Evolutionary conservation across 768 basidiomycete genomes (phyloP), one percentile per base, ranked within the genome.

Genomic region (Tricholoma terreum): DNA sequence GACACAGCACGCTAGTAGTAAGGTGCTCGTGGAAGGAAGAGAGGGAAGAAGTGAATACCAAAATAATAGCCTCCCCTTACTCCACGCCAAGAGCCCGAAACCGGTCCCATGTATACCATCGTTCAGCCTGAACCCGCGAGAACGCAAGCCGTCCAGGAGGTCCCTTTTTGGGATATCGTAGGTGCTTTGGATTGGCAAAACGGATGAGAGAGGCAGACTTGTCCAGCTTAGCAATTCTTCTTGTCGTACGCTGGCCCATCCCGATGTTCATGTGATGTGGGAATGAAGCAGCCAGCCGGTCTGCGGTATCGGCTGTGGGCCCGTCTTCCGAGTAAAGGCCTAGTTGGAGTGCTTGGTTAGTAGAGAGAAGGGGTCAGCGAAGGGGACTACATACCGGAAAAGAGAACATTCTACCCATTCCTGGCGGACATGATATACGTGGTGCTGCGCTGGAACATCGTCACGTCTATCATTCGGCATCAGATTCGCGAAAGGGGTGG

Each of bases 1-100:
- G 14, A n/a, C 7, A 30, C 12, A 2, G 33, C 3, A 60, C 14
- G 24, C 3, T 27, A n/a, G 24, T 6, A 27, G 6, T 27, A 27
- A 6, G 24, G 24, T 27, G 24, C n/a, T 15, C 11, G 14, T 12
- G 24, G 17, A 31, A 15, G 19, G 24, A 43, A 30, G 34, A 45
- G 19, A n/a, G 24, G 17, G 17, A 15, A 12, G 24, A 43, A 30
- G 34, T 34, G 19, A 7, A 12, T 7, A 82, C 87, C 86, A 1
- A 88, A 71, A 69, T 90, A 90, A 67, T 85, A 89, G 6, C 89
- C 86, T 22, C 86, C 71, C 82, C 42, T 75, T 75, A 7, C 65
- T 67, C 67, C 76, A 81, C 12, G 78, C 79, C 17, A 82, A 68
- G 40, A 80, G 69, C 10, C 80, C 56, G 58, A 83, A 76, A 0